A percentile compares a stretch with the other conserved stretches of the same genome.
phyloP scores from a whole-genome alignment of 2,329 filamentous ascomycete genomes.

The Cladophialophora carrionii region DNA sequence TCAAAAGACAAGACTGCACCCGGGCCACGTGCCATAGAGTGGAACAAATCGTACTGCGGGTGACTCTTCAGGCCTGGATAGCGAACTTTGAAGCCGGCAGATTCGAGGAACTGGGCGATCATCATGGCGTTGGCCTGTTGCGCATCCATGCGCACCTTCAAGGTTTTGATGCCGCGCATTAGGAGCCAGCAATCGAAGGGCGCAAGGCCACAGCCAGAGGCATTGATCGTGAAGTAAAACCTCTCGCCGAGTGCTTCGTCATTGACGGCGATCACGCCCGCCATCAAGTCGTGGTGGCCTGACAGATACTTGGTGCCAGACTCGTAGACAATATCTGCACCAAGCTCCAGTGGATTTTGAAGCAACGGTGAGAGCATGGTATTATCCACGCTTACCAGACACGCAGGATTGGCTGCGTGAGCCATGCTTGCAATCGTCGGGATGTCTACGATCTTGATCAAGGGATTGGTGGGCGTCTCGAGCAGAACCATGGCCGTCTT shows the following conservation, averaged over 20 bases:
- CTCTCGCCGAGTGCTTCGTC: conserved; percentile 79
- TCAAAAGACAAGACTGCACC: conserved; percentile 96
- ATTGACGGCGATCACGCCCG: conserved; percentile 91
- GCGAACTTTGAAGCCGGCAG: conserved; percentile 87
- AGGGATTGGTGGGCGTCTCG: conserved; percentile 93
- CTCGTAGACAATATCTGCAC: conserved; percentile 95
- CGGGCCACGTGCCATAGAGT: conserved; percentile 90
- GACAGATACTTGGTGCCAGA: conserved; percentile 97
- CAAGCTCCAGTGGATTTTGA: conserved; percentile 88
- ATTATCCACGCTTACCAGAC: conserved; percentile 92
- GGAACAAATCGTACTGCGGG: conserved; percentile 94
- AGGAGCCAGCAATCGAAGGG: conserved; percentile 96
- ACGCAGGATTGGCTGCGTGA: conserved; percentile 75
- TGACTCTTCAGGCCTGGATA: conserved; percentile 94
- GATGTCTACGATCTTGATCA: conserved; percentile 98
- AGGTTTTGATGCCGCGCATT: conserved; percentile 92
- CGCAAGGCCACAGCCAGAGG: conserved; percentile 88
- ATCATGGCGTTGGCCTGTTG: conserved; percentile 89
- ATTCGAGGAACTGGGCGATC: conserved; percentile 77
- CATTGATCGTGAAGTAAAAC: conserved; percentile 96
- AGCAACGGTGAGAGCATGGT: conserved; percentile 98
- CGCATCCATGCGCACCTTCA: conserved; percentile 98
- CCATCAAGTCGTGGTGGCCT: conserved; percentile 98
- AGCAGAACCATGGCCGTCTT: conserved; percentile 96
- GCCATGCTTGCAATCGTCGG: conserved; percentile 73